These are phyloP conservation scores for Escallonia herrerae DNA, from an alignment of 129 eudicot genomes.

Conservation along the genomic window DNA sequence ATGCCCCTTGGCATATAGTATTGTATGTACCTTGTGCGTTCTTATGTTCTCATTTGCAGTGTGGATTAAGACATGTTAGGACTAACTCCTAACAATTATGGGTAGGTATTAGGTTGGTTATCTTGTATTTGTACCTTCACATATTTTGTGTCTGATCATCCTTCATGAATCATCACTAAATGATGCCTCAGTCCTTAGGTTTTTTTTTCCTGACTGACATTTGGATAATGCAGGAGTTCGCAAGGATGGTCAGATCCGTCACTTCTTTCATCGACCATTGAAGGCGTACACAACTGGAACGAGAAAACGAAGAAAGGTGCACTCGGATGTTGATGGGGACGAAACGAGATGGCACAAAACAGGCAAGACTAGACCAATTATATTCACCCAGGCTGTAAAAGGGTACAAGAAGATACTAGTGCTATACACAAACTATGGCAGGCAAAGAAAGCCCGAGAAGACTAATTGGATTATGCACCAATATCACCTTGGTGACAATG, in stretches of 20 bases:
- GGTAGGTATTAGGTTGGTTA: background rate
- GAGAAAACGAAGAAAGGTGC: constrained; percentile 80
- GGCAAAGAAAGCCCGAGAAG: constrained; percentile 89
- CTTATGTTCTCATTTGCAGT: too few species aligned
- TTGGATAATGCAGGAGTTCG: constrained; percentile 49
- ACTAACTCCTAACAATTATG: background rate
- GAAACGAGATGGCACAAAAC: constrained; percentile 99
- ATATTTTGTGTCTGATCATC: background rate
- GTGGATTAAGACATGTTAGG: background rate
- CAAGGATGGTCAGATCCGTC: constrained; percentile 86
- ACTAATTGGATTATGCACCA: constrained; percentile 99
- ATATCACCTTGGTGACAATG: constrained; percentile 78
- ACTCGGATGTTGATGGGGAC: constrained; percentile 65
- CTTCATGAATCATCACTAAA: background rate
- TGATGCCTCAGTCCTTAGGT: background rate
- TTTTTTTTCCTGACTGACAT: background rate
- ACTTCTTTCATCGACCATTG: constrained; percentile 89
- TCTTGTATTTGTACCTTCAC: too few species aligned
- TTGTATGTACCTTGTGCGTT: too few species aligned
- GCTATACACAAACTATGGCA: constrained; percentile 86
- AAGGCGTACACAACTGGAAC: constrained; percentile 99
- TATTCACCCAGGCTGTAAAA: constrained; percentile 31
- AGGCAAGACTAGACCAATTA: constrained; percentile 78
- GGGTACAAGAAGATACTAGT: constrained; percentile 93
- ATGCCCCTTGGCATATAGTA: too few species aligned